These are phyloP conservation scores for Aspergillus fijiensis DNA, from an alignment of 2,329 filamentous ascomycete species.

Conservation along the genomic window DNA sequence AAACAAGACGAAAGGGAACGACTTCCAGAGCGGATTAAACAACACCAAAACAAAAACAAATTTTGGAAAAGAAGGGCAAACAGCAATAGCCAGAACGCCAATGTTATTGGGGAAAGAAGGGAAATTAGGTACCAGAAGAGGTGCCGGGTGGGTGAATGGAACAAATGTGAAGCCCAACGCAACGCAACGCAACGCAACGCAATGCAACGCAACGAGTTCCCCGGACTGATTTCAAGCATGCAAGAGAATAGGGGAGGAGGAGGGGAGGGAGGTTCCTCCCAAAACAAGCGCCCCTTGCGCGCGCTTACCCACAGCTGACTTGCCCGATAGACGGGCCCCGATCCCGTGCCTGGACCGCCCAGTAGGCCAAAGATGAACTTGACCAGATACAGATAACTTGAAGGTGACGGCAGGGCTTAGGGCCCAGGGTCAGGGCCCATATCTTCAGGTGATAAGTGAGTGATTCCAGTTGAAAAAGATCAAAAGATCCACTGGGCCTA, in stretches of 20 bases:
- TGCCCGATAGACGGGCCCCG: neutral
- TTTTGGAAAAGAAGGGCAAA: conserved; percentile 8
- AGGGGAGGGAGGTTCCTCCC: conserved; percentile 16
- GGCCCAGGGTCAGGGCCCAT: conserved; percentile 5
- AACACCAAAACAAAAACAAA: conserved; percentile 1
- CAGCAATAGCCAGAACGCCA: conserved; percentile 1
- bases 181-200: neutral
- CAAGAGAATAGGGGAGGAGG: conserved; percentile 38
- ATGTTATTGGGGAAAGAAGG: conserved; percentile 11
- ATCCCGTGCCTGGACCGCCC: conserved; percentile 20
- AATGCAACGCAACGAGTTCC: conserved; percentile 22
- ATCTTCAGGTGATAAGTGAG: conserved; percentile 4
- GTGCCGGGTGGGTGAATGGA: conserved; percentile 8
- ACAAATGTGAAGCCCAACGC: conserved; percentile 3
- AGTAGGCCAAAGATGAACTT: neutral
- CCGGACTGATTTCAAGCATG: conserved; percentile 27
- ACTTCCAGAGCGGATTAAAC: conserved; percentile 30
- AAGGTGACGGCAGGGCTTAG: conserved; percentile 6
- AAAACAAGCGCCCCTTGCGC: conserved; percentile 42
- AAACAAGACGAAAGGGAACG: conserved; percentile 25
- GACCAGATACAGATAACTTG: no score
- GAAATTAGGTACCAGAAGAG: conserved; percentile 15
- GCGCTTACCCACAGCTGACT: conserved; percentile 27
- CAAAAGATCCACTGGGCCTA: no score
- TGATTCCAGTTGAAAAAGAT: no score